A percentile compares a stretch with the other conserved stretches of the same genome.
phyloP scores from a whole-genome alignment of 176 grass and related monocot genomes.

The Triticum urartu region DNA sequence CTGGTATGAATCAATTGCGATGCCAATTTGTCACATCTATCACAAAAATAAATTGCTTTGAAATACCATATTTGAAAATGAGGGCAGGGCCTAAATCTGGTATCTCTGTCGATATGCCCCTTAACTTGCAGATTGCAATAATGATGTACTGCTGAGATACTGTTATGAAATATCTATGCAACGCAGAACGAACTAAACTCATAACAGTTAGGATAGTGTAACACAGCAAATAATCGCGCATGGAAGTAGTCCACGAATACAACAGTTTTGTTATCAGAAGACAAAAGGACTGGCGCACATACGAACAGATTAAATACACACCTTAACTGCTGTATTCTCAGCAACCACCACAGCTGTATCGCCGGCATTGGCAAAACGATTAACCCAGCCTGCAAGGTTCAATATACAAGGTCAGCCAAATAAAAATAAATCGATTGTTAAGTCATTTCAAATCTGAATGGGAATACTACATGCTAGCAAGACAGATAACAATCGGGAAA shows the following conservation, averaged over 20 bases:
- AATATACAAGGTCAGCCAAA: conserved; percentile 18
- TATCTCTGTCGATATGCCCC: neutral
- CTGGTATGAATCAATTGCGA: neutral
- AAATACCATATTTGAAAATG: neutral
- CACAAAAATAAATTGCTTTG: neutral
- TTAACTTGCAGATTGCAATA: neutral
- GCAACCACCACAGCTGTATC: conserved; percentile 90
- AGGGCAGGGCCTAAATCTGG: neutral
- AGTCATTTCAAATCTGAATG: conserved; percentile 15
- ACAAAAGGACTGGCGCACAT: neutral
- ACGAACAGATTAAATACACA: conserved; percentile 21
- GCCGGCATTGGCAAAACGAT: conserved; percentile 95
- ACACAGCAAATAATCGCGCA: neutral
- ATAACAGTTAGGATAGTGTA: conserved; percentile 3
- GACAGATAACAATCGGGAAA: neutral
- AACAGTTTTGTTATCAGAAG: neutral
- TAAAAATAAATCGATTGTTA: neutral
- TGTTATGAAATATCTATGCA: conserved; percentile 1
- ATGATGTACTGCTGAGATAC: neutral
- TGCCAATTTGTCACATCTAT: neutral
- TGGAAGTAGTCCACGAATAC: neutral
- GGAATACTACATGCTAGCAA: conserved; percentile 1
- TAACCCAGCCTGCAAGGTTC: conserved; percentile 80
- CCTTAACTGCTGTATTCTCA: conserved; percentile 82
- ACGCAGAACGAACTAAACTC: neutral